Evolutionary conservation across 106 monocot species (phyloP).

Genomic region (Acorus gramineus): DNA sequence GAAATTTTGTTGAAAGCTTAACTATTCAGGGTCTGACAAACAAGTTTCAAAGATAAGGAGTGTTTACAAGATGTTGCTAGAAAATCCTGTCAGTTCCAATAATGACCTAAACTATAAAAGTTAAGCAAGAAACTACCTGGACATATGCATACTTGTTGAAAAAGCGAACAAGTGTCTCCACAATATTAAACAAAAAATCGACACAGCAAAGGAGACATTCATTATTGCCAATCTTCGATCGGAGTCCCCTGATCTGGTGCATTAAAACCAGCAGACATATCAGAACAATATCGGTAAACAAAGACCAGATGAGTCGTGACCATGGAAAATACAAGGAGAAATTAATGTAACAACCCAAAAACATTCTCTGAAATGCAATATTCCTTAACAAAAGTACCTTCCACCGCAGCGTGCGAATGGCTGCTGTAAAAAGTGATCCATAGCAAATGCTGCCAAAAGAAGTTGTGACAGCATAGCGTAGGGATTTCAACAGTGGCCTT

Average conservation of each 20-base stretch:
- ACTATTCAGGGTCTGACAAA: too few species aligned
- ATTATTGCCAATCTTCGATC: constrained; percentile 91
- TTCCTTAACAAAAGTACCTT: constrained; percentile 32
- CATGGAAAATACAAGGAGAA: too few species aligned
- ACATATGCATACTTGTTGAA: constrained; percentile 99
- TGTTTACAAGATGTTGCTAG: too few species aligned
- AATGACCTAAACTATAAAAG: neutral
- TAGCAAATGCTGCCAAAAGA: constrained; percentile 99
- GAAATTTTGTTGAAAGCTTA: too few species aligned
- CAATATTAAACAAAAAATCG: constrained; percentile 94
- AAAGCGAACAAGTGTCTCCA: constrained; percentile 95
- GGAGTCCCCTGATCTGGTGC: constrained; percentile 75
- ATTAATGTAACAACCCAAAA: too few species aligned
- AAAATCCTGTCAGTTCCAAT: too few species aligned
- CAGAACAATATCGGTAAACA: neutral
- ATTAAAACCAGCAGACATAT: neutral
- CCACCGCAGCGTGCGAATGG: constrained; percentile 93
- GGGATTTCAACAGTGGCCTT: constrained; percentile 55
- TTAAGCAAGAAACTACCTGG: constrained; percentile 45
- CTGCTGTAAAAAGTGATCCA: constrained; percentile 98
- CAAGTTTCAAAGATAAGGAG: too few species aligned
- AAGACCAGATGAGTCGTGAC: neutral
- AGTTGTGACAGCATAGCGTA: constrained; percentile 76
- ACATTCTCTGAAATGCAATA: too few species aligned
- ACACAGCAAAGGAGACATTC: constrained; percentile 97